Percentiles rank a stretch among this genome's conserved stretches.
phyloP scores from a whole-genome alignment of 371 early-diverging fungal genomes.

The Dichotomocladium elegans region DNA sequence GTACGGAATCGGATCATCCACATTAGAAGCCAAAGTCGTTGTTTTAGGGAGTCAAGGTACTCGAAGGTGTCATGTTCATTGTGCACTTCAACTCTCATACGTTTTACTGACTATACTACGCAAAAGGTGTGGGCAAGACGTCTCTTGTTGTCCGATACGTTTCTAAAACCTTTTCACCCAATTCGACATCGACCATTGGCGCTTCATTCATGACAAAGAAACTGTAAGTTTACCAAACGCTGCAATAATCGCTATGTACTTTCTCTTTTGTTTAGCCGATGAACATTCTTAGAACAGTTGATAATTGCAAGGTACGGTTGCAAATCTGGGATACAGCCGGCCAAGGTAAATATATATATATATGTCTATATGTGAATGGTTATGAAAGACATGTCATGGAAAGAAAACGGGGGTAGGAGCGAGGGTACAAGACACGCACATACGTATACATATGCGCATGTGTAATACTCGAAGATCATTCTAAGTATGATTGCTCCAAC shows the following conservation, averaged over 20 bases:
- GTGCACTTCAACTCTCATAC: too few species aligned
- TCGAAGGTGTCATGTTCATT: too few species aligned
- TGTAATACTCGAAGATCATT: not conserved
- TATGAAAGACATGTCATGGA: conserved; percentile 47
- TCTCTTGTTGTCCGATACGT: conserved; percentile 79
- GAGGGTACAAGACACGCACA: not conserved
- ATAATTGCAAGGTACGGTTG: conserved; percentile 62
- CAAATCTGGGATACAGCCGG: conserved; percentile 76
- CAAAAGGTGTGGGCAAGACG: conserved; percentile 77
- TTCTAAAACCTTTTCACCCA: conserved; percentile 72
- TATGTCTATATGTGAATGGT: conserved; percentile 50
- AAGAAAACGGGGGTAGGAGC: too few species aligned
- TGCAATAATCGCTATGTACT: not conserved
- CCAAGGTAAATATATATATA: conserved; percentile 52
- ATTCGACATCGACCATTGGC: conserved; percentile 79
- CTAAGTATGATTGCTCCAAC: not conserved
- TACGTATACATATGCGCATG: not conserved
- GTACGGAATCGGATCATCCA: conserved; percentile 32
- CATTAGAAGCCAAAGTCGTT: conserved; percentile 73
- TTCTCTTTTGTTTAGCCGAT: not conserved
- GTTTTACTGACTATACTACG: too few species aligned
- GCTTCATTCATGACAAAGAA: conserved; percentile 81
- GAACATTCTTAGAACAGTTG: conserved; percentile 46
- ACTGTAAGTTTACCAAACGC: conserved; percentile 39
- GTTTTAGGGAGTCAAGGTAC: conserved; percentile 68